Evolutionary conservation across 352 stramenopile species (phyloP).

Genomic region (Poterioochromonas sp.): DNA sequence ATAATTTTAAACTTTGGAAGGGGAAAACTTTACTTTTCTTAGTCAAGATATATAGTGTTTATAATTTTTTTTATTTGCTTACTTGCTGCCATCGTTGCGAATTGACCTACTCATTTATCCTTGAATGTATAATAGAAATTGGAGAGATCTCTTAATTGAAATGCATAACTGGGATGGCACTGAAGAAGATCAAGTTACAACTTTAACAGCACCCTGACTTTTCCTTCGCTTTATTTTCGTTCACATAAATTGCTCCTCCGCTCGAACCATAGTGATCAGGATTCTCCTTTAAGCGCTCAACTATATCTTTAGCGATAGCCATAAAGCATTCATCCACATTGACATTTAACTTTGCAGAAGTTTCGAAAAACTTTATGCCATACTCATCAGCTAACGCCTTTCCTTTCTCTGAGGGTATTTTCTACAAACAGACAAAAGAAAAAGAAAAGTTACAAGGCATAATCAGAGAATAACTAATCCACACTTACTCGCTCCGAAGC

Average conservation of each 20-base stretch:
- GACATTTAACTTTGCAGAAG: constrained; percentile 68
- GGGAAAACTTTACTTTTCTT: no score
- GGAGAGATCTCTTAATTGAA: no score
- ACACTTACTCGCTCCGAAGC: constrained; percentile 56
- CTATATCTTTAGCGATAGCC: constrained; percentile 32
- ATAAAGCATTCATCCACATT: constrained; percentile 66
- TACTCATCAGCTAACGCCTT: constrained; percentile 71
- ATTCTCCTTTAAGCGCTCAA: constrained; percentile 32
- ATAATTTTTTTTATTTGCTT: no score
- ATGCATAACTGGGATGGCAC: no score
- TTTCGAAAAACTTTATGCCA: constrained; percentile 74
- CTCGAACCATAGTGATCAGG: constrained; percentile 29
- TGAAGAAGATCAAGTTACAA: no score
- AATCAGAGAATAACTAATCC: background rate
- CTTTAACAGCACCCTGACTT: constrained; percentile 21
- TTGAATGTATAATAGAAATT: no score
- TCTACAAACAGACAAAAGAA: constrained; percentile 18
- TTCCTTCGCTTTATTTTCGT: constrained; percentile 1
- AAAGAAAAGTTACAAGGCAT: background rate
- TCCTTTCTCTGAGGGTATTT: constrained; percentile 17
- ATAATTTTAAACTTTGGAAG: no score
- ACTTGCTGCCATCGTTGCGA: no score
- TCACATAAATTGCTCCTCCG: background rate
- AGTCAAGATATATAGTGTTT: no score
- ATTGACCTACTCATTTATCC: no score